Evolutionary conservation across 306 rosid genomes (phyloP).

Genomic region (Castanea crenata): DNA sequence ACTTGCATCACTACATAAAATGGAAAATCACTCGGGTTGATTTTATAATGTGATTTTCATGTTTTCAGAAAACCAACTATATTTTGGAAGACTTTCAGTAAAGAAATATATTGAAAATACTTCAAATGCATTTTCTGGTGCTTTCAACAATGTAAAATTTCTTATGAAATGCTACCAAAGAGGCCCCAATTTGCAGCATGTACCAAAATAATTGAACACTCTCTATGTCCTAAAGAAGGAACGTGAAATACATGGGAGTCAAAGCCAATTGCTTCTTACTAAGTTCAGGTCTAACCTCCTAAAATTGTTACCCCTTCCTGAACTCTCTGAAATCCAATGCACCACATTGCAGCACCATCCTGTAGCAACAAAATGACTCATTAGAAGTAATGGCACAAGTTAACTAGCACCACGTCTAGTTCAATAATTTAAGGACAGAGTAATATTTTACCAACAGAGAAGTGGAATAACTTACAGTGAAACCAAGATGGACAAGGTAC

Average conservation of each 20-base stretch:
- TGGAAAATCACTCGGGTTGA: too few species aligned
- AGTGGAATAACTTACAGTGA: slow-evolving; percentile 47
- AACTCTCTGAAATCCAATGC: slow-evolving; percentile 77
- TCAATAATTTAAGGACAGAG: slow-evolving; percentile 3
- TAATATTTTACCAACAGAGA: slow-evolving; percentile 7
- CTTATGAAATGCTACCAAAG: not conserved
- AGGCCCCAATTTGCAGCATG: not conserved
- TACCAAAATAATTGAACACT: not conserved
- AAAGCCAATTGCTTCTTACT: not conserved
- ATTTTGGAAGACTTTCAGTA: not conserved
- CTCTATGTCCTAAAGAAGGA: slow-evolving; percentile 10
- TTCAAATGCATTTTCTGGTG: slow-evolving; percentile 3
- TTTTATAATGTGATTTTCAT: too few species aligned
- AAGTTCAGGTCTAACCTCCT: slow-evolving; percentile 67
- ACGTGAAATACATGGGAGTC: slow-evolving; percentile 11
- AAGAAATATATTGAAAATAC: not conserved
- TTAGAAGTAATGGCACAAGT: slow-evolving; percentile 19
- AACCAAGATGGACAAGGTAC: slow-evolving; percentile 63
- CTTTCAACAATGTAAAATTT: not conserved
- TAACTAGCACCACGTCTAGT: slow-evolving; percentile 14
- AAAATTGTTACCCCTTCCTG: slow-evolving; percentile 76
- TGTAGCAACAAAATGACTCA: slow-evolving; percentile 29
- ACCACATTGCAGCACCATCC: slow-evolving; percentile 80
- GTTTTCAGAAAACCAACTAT: slow-evolving; percentile 6
- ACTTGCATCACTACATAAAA: too few species aligned